Evolutionary conservation across 345 rosid species (phyloP).

Genomic region (Euclidium syriacum): DNA sequence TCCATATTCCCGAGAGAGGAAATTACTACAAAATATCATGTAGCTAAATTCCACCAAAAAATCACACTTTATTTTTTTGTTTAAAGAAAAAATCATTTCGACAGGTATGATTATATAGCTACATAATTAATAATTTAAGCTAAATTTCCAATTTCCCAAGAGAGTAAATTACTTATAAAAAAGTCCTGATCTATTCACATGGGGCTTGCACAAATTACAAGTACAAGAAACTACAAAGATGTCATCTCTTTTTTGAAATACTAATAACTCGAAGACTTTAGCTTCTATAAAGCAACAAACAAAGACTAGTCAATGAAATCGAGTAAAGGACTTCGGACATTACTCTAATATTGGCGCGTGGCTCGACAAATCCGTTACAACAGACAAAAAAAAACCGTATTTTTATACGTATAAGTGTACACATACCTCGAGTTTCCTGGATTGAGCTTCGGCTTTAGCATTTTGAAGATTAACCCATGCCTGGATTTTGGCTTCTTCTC

Average conservation of each 20-base stretch:
- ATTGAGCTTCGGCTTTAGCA: constrained; percentile 97
- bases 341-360: constrained; percentile 33
- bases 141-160: constrained; percentile 1
- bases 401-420: neutral
- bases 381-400: constrained; percentile 11
- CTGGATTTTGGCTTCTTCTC: constrained; percentile 91
- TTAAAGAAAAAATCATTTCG: too few species aligned
- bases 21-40: too few species aligned
- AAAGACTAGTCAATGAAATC: constrained; percentile 49
- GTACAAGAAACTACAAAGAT: constrained; percentile 20
- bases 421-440: constrained; percentile 74
- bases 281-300: constrained; percentile 34
- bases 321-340: constrained; percentile 10
- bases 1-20: constrained; percentile 1
- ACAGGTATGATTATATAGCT: neutral
- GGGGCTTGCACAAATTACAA: constrained; percentile 31
- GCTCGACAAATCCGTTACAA: constrained; percentile 46
- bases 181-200: constrained; percentile 10
- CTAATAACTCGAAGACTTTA: constrained; percentile 35
- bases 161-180: neutral
- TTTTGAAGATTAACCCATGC: constrained; percentile 93
- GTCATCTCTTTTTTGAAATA: constrained; percentile 22
- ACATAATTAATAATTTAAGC: neutral
- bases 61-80: too few species aligned
- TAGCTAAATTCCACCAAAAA: too few species aligned